These are phyloP conservation scores for Aspergillus sp. DNA, from an alignment of 2,329 filamentous ascomycete genomes.

Conservation along the genomic window DNA sequence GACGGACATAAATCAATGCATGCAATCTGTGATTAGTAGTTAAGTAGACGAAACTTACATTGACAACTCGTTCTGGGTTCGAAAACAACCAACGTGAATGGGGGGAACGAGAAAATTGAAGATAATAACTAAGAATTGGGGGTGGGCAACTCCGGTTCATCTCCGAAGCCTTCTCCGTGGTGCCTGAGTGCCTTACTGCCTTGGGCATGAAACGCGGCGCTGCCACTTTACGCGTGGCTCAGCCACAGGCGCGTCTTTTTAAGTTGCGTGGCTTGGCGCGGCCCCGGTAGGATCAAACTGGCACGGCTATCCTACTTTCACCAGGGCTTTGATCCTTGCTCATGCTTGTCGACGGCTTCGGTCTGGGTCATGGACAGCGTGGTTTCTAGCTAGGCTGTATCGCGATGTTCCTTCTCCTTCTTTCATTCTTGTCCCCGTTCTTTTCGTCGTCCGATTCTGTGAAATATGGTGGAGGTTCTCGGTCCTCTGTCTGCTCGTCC, in stretches of 20 bases:
- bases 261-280: constrained; percentile 24
- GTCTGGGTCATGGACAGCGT: constrained; percentile 23
- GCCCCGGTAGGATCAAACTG: constrained; percentile 13
- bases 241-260: constrained; percentile 29
- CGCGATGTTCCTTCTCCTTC: constrained; percentile 34
- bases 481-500: constrained; percentile 54
- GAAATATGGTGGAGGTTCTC: constrained; percentile 49
- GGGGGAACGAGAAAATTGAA: too few species aligned
- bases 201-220: constrained; percentile 28
- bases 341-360: constrained; percentile 9
- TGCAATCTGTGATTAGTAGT: too few species aligned
- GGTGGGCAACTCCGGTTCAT: not conserved
- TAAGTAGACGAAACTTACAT: too few species aligned
- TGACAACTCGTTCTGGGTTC: too few species aligned
- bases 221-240: constrained; percentile 40
- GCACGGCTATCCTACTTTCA: constrained; percentile 8
- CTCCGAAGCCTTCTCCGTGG: not conserved
- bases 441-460: constrained; percentile 20
- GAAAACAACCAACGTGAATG: too few species aligned
- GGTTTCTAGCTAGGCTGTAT: constrained; percentile 19
- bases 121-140: not conserved
- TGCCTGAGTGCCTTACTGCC: constrained; percentile 17
- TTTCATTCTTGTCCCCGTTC: constrained; percentile 18
- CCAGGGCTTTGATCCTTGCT: constrained; percentile 13
- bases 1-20: too few species aligned